Conservation (phyloP, 331 rosid genomes). For the Saraca asoca region DNA sequence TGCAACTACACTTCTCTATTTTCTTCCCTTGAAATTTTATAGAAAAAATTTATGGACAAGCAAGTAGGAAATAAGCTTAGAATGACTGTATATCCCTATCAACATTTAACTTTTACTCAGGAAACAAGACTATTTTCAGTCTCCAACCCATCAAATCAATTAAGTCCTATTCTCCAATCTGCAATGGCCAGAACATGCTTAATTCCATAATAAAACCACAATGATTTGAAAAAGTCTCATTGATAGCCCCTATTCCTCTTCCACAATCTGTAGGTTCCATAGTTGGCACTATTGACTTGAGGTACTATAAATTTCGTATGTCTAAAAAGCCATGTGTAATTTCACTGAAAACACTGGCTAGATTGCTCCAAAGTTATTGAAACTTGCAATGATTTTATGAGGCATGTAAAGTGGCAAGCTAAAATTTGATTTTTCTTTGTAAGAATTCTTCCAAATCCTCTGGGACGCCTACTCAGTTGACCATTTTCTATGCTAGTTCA, state of each 20-base stretch:
- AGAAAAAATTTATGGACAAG: slow-evolving; percentile 56
- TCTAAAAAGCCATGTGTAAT: no score
- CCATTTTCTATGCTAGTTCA: no score
- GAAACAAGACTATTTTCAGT: no score
- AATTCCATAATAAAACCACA: slow-evolving; percentile 55
- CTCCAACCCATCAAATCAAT: slow-evolving; percentile 53
- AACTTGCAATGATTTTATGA: no score
- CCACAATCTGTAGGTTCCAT: slow-evolving; percentile 49
- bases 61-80: slow-evolving; percentile 57
- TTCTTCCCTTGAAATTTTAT: slow-evolving; percentile 27
- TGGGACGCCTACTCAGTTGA: no score
- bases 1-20: slow-evolving; percentile 19
- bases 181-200: slow-evolving; percentile 39
- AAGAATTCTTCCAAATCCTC: no score
- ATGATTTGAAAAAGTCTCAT: slow-evolving; percentile 47
- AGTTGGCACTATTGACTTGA: slow-evolving; percentile 85
- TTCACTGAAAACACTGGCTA: no score
- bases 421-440: no score
- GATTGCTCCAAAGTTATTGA: no score
- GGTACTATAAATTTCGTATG: no score
- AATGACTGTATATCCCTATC: slow-evolving; percentile 50
- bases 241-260: slow-evolving; percentile 51
- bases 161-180: slow-evolving; percentile 52
- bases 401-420: no score
- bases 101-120: no score